Evolutionary conservation across 2,329 filamentous ascomycete genomes (phyloP).

Genomic region (Diaporthe velutina): DNA sequence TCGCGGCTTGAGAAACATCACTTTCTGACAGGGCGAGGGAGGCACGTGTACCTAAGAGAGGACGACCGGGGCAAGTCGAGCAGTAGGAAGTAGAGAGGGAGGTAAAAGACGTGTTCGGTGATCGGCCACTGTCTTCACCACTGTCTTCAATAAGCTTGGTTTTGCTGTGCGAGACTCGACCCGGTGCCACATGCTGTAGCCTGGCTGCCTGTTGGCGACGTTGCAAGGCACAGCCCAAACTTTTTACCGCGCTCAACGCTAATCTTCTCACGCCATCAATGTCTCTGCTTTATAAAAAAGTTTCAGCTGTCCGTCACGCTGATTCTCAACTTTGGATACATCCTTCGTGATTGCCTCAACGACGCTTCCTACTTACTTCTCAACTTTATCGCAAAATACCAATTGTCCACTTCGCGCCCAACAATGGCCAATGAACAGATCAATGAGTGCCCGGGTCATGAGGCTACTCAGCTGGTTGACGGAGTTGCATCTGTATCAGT

Average conservation of each 20-base stretch:
- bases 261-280: neutral
- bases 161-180: neutral
- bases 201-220: neutral
- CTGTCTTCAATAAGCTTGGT: no score
- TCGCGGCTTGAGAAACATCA: no score
- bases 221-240: neutral
- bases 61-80: neutral
- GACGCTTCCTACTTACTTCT: no score
- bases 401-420: neutral
- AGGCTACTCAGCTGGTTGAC: neutral
- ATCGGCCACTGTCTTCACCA: no score
- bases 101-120: no score
- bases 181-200: neutral
- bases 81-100: neutral
- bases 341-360: neutral
- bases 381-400: no score
- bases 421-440: neutral
- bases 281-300: neutral
- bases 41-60: neutral
- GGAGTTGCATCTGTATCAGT: neutral
- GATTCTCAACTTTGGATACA: neutral
- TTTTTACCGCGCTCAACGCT: neutral
- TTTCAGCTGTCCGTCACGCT: neutral
- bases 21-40: neutral
- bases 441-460: neutral